Evolutionary conservation across 2,329 filamentous ascomycete genomes (phyloP).

Genomic region (Ceratocystiopsis brevicomis): DNA sequence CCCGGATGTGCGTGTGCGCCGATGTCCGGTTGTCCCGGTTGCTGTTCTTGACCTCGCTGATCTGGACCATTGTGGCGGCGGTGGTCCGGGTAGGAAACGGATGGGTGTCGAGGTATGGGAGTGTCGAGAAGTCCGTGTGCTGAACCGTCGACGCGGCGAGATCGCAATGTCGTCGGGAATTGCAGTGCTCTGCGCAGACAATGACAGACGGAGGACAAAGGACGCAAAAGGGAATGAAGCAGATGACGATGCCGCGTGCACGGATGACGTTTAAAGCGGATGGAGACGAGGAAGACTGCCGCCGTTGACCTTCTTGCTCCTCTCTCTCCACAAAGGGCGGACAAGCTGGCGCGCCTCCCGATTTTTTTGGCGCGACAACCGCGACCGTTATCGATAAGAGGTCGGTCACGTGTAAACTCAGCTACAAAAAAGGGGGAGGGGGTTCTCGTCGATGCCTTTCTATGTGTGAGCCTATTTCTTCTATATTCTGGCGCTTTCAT

Average conservation of each 20-base stretch:
- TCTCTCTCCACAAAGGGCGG: too few species aligned
- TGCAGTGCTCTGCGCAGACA: too few species aligned
- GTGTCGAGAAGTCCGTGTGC: too few species aligned
- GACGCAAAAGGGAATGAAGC: too few species aligned
- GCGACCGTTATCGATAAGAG: constrained; percentile 9
- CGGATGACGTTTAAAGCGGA: not conserved
- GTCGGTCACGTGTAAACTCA: constrained; percentile 1
- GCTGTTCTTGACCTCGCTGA: constrained; percentile 88
- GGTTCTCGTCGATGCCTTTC: too few species aligned
- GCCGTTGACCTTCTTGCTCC: too few species aligned
- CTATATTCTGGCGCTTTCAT: not conserved
- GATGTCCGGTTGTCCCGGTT: constrained; percentile 91
- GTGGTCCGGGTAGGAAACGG: not conserved
- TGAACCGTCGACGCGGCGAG: too few species aligned
- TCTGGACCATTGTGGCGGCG: constrained; percentile 53
- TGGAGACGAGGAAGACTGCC: not conserved
- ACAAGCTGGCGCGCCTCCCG: constrained; percentile 5
- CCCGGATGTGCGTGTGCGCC: constrained; percentile 94
- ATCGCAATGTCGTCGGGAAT: too few species aligned
- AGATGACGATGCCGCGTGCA: too few species aligned
- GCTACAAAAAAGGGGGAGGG: too few species aligned
- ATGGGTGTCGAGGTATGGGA: not conserved
- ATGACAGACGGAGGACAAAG: too few species aligned
- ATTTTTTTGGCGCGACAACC: constrained; percentile 2
- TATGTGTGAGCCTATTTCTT: not conserved